Percentiles rank a stretch among this genome's conserved stretches.
Conservation (phyloP, 257 asterid genomes). For the Nicotiana knightiana region DNA sequence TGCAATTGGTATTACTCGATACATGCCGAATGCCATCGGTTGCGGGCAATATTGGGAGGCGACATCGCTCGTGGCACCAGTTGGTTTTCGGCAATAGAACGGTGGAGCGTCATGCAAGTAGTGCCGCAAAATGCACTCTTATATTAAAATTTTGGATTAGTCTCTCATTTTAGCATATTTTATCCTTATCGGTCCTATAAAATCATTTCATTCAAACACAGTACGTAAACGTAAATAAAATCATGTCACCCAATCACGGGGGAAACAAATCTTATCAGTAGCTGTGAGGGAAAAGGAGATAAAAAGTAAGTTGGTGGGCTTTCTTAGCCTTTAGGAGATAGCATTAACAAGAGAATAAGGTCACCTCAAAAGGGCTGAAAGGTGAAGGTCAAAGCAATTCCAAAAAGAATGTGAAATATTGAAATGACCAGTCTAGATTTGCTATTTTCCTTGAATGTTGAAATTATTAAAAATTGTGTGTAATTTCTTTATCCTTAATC, state of each 20-base stretch:
- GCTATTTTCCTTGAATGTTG: slow-evolving; percentile 26
- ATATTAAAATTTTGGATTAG: not conserved
- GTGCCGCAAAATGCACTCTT: no score
- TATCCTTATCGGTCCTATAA: not conserved
- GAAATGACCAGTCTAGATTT: slow-evolving; percentile 14
- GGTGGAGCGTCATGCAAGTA: no score
- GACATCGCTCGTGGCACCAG: no score
- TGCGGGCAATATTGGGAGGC: no score
- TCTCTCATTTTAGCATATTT: not conserved
- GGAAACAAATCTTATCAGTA: not conserved
- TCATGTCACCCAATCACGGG: not conserved
- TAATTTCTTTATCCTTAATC: not conserved
- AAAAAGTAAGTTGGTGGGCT: not conserved
- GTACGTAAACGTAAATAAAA: not conserved
- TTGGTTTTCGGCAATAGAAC: no score
- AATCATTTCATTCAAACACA: not conserved
- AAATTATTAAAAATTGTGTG: not conserved
- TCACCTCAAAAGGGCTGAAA: slow-evolving; percentile 82
- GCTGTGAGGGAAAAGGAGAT: not conserved
- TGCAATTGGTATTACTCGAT: no score
- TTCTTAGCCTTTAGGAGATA: not conserved
- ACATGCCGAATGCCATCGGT: no score
- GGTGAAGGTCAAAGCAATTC: slow-evolving; percentile 53
- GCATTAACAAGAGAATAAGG: slow-evolving; percentile 7
- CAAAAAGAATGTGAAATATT: slow-evolving; percentile 16